These are phyloP conservation scores for Thyridium curvatum DNA, from an alignment of 2,329 filamentous ascomycete genomes.

Conservation along the genomic window DNA sequence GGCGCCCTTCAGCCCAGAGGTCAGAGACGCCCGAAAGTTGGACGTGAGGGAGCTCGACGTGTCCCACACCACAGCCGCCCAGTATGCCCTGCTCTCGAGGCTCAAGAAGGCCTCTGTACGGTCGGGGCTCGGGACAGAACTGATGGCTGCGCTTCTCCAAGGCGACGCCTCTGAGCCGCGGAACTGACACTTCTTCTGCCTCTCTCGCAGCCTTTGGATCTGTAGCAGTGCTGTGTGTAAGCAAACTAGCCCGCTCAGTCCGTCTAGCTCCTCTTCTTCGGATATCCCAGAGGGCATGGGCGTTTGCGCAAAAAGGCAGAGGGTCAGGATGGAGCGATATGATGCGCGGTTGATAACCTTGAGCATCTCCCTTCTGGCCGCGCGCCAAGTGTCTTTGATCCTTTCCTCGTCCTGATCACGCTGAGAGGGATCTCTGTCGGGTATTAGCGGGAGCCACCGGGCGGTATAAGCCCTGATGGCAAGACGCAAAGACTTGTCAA, in stretches of 20 bases:
- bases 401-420: conserved; percentile 10
- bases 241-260: conserved; percentile 30
- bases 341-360: conserved; percentile 31
- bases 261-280: conserved; percentile 32
- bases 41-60: conserved; percentile 32
- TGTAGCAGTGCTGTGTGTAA: conserved; percentile 33
- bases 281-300: conserved; percentile 31
- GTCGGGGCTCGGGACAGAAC: conserved; percentile 17
- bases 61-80: conserved; percentile 33
- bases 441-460: too few species aligned
- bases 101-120: conserved; percentile 24
- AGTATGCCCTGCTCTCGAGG: conserved; percentile 31
- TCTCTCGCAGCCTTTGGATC: conserved; percentile 28
- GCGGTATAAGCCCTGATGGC: too few species aligned
- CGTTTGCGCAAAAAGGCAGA: conserved; percentile 31
- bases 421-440: too few species aligned
- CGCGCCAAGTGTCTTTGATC: conserved; percentile 23
- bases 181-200: conserved; percentile 30
- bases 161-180: conserved; percentile 31
- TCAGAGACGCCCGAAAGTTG: conserved; percentile 30
- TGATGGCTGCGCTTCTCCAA: conserved; percentile 5
- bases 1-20: conserved; percentile 23
- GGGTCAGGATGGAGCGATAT: conserved; percentile 30
- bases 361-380: conserved; percentile 28
- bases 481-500: too few species aligned